A percentile compares a stretch with the other conserved stretches of the same genome.
phyloP scores from a whole-genome alignment of 805 yeast genomes.

The Yarrowia yakushimensis region DNA sequence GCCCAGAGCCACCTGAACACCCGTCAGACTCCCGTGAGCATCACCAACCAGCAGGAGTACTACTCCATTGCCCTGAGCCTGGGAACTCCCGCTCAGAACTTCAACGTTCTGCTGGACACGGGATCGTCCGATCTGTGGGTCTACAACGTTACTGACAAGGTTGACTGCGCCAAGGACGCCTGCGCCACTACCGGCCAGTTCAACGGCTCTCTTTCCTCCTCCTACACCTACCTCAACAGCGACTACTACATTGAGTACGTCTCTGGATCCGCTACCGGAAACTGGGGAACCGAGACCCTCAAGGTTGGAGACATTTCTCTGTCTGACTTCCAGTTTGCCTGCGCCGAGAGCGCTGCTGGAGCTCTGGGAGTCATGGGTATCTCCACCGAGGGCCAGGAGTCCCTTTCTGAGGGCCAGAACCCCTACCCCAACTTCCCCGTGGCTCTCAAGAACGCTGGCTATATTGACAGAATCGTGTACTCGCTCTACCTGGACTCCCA shows the following conservation, averaged over 20 bases:
- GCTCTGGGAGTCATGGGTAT: conserved; percentile 46
- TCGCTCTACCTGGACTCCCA: conserved; percentile 42
- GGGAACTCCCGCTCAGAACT: conserved; percentile 56
- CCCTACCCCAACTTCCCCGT: conserved; percentile 33
- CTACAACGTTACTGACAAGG: conserved; percentile 24
- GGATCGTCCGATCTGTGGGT: conserved; percentile 73
- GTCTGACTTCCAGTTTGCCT: conserved; percentile 58
- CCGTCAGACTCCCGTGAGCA: neutral
- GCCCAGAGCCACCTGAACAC: neutral
- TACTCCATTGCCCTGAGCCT: conserved; percentile 35
- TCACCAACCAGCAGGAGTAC: conserved; percentile 16
- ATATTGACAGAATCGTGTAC: conserved; percentile 42
- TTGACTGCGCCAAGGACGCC: neutral
- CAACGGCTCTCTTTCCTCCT: conserved; percentile 22
- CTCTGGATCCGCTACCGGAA: conserved; percentile 47
- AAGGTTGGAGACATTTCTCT: conserved; percentile 48
- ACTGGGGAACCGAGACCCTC: conserved; percentile 59
- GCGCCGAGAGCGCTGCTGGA: conserved; percentile 54
- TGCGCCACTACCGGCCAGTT: neutral
- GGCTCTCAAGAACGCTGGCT: conserved; percentile 38
- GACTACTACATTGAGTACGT: conserved; percentile 31
- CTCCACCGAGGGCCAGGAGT: conserved; percentile 31
- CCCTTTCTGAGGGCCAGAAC: conserved; percentile 25
- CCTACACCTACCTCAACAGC: conserved; percentile 29
- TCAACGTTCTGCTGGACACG: conserved; percentile 59